Conservation (phyloP, 2,329 filamentous ascomycete genomes). For the Aureobasidium sp. region DNA sequence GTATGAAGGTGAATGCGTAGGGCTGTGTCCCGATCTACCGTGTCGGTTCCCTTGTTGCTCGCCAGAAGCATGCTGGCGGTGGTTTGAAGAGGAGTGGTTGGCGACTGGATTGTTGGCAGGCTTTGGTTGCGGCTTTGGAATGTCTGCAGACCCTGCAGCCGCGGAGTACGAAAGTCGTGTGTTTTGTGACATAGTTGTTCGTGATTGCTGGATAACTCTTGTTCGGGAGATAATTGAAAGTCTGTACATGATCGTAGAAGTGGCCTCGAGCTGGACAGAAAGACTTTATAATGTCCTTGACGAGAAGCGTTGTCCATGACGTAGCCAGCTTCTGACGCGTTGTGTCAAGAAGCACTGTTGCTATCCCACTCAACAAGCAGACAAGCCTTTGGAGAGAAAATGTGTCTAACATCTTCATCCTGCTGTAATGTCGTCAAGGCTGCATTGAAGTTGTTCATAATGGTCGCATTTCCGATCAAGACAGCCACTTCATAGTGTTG, state of each 20-base stretch:
- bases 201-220: neutral
- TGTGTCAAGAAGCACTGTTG: conserved; percentile 1
- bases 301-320: neutral
- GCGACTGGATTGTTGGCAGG: neutral
- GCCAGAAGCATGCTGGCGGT: neutral
- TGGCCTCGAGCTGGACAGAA: neutral
- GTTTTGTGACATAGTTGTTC: neutral
- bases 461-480: neutral
- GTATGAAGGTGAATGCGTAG: conserved; percentile 18
- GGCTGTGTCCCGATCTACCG: conserved; percentile 5
- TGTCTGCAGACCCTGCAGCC: conserved; percentile 6
- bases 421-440: too few relatives aligned
- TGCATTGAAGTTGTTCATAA: too few relatives aligned
- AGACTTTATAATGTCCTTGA: neutral
- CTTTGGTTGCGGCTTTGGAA: conserved; percentile 1
- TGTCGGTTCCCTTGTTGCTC: neutral
- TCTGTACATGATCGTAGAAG: neutral
- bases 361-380: neutral
- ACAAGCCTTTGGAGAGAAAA: neutral
- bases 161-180: neutral
- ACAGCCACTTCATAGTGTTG: conserved; percentile 28
- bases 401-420: too few relatives aligned
- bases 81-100: neutral
- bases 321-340: conserved; percentile 1
- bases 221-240: neutral